phyloP scores from a whole-genome alignment of 2,329 filamentous ascomycete genomes.

The Aspergillus niger region DNA sequence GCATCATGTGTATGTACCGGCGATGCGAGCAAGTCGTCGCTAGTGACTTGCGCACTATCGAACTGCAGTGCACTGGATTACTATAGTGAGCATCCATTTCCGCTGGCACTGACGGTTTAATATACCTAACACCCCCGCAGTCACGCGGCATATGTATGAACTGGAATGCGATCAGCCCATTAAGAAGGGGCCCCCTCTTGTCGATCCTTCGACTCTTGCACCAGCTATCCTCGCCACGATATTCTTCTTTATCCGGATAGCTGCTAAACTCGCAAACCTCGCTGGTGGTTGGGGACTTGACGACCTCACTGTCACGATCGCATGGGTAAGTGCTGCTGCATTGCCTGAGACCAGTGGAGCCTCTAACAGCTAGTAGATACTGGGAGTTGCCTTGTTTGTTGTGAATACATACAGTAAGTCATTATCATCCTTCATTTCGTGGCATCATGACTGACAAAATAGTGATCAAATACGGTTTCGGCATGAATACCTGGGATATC shows the following conservation, averaged over 20 bases:
- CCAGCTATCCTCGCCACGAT: constrained; percentile 18
- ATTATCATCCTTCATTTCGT: fast-evolving
- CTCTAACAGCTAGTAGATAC: constrained; percentile 1
- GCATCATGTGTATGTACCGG: constrained; percentile 10
- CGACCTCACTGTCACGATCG: constrained; percentile 20
- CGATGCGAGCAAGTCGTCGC: background rate
- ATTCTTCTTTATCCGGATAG: constrained; percentile 17
- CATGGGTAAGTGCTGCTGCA: constrained; percentile 15
- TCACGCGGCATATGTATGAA: constrained; percentile 3
- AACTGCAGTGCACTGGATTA: constrained; percentile 10
- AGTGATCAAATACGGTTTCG: constrained; percentile 28
- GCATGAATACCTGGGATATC: constrained; percentile 27
- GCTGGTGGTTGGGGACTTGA: constrained; percentile 21
- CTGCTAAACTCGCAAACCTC: constrained; percentile 14
- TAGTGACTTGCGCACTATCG: background rate
- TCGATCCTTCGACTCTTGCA: constrained; percentile 15
- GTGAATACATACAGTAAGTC: constrained; percentile 19
- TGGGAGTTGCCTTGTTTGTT: constrained; percentile 15
- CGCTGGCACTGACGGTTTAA: background rate
- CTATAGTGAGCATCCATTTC: constrained; percentile 4
- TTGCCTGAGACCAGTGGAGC: too few species aligned
- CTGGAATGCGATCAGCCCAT: constrained; percentile 11
- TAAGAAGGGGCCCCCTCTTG: constrained; percentile 12
- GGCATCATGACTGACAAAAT: background rate
- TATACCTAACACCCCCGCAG: constrained; percentile 11